Base-by-base conservation (phyloP, 495 filamentous ascomycete genomes). In the Astrothelium subdiscretum region DNA sequence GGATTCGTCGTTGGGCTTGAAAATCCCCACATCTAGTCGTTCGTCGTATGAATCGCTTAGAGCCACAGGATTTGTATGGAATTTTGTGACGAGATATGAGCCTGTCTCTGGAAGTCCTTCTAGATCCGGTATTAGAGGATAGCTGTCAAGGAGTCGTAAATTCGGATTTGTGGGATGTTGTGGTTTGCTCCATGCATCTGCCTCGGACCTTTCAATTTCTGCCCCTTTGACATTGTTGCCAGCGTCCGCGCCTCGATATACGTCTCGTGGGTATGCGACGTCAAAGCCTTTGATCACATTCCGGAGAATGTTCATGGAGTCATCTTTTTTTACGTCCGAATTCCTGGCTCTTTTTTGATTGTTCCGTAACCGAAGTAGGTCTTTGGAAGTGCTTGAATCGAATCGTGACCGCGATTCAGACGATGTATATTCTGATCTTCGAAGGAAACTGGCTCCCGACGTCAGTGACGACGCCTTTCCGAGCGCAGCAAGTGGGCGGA, bases 401-500 rank as follows among this genome's bases (percentile, higher is more conserved):
- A 76, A 72, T 64, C 77, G 71, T 73, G 81, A 72, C 24, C 64
- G 68, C 48, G 77, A 72, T 44, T 83, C 83, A 8, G 88, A 86
- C 3, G 92, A 91, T 62, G 95, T 96, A 71, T 97, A 97, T 71
- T 98, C 95, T 15, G 95, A 97, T 52, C 92, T 86, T 38, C 94
- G 88, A 60, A 98, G 83, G 83, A 98, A 97, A 66, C 91, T 96
- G 58, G 95, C 88, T 59, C 81, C 81, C n/a, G 80, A 72, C 58
- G 79, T 78, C 57, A 81, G 81, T 2, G 87, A 81, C 32, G 76
- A 79, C 1, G 90, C 87, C 72, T 96, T 95, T 24, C 89, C 90
- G 27, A 97, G 82, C 31, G 87, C 81, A 4, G 89, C 81, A 20
- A 95, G 82, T 1, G 88, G 86, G 65, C 89, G 83, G 51, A 97